phyloP scores from a whole-genome alignment of 2,329 filamentous ascomycete species.

The Sclerotinia subarctica region DNA sequence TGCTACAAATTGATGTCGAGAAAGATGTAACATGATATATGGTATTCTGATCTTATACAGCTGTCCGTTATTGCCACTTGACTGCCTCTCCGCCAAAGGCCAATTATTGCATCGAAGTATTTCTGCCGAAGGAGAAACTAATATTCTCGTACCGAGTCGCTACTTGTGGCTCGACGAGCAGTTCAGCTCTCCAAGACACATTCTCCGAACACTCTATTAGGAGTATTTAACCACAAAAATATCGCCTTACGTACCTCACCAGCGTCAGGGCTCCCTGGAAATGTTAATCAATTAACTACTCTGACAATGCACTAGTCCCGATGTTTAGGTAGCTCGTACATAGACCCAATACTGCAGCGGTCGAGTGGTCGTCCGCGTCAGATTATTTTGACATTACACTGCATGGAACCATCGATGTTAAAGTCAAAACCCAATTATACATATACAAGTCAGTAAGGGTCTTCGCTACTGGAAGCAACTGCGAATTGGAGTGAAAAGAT shows the following conservation, averaged over 20 bases:
- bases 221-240: neutral
- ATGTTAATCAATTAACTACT: neutral
- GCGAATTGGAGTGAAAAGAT: neutral
- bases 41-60: neutral
- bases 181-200: too few species aligned
- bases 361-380: neutral
- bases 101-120: neutral
- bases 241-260: neutral
- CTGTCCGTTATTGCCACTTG: neutral
- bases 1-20: neutral
- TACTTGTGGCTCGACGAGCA: neutral
- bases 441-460: neutral
- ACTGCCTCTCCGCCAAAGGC: neutral
- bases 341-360: neutral
- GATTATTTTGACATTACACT: neutral
- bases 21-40: neutral
- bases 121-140: neutral
- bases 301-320: neutral
- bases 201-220: neutral
- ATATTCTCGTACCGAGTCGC: neutral
- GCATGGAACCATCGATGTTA: neutral
- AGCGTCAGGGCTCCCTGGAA: neutral
- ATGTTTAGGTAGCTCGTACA: neutral
- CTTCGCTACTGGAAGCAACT: neutral
- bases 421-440: too few species aligned